phyloP scores from a whole-genome alignment of 495 filamentous ascomycete genomes.

The Tuber aestivum region DNA sequence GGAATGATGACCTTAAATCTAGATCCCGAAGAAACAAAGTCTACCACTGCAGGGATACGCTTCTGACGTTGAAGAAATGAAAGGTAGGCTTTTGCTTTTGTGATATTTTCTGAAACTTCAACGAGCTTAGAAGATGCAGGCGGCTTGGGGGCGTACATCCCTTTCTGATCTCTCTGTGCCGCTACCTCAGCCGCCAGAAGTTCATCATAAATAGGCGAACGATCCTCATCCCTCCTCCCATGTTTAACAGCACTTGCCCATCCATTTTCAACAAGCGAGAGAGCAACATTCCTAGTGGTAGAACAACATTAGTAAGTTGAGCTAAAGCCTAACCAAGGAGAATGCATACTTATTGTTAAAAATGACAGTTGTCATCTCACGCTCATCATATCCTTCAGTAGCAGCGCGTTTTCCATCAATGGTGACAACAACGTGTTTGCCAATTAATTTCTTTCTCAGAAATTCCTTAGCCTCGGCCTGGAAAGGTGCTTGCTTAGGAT shows the following conservation, averaged over 20 bases:
- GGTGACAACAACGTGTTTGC: conserved; percentile 81
- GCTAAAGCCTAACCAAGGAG: not conserved
- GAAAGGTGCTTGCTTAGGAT: conserved; percentile 77
- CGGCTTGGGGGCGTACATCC: conserved; percentile 86
- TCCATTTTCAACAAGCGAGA: conserved; percentile 81
- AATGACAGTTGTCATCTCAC: conserved; percentile 84
- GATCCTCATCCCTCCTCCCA: conserved; percentile 82
- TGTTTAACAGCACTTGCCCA: conserved; percentile 91
- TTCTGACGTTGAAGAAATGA: conserved; percentile 80
- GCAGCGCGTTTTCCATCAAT: conserved; percentile 89
- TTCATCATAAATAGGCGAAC: conserved; percentile 89
- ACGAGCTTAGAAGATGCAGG: conserved; percentile 71
- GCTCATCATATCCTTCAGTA: conserved; percentile 83
- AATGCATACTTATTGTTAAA: conserved; percentile 58
- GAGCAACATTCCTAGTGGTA: conserved; percentile 59
- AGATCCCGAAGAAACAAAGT: conserved; percentile 93
- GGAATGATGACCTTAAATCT: conserved; percentile 90
- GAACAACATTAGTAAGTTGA: not conserved
- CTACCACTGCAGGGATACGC: conserved; percentile 88
- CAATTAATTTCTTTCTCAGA: conserved; percentile 85
- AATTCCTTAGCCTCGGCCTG: conserved; percentile 93
- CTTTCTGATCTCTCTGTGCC: conserved; percentile 70
- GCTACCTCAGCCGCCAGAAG: conserved; percentile 81
- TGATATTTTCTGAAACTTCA: conserved; percentile 84
- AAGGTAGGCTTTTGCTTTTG: conserved; percentile 91